Evolutionary conservation across 1,284 basidiomycete genomes (phyloP).

Genomic region (Malassezia equina): DNA sequence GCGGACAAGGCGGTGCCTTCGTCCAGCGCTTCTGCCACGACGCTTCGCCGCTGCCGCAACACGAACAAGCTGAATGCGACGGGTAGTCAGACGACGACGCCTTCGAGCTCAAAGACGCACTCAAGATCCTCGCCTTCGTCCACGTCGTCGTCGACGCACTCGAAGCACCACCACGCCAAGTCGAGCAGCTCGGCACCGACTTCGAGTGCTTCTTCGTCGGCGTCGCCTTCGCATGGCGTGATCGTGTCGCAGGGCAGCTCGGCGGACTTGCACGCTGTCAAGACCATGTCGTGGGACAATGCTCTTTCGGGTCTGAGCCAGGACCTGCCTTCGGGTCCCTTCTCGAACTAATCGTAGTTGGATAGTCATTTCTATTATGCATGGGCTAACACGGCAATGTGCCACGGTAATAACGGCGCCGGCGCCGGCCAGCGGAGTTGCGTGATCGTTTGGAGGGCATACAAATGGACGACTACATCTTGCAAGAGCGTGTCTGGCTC

Average conservation of each 20-base stretch:
- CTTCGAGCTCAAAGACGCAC: not conserved
- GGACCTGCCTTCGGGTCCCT: not conserved
- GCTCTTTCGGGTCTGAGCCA: not conserved
- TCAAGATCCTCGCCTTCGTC: not conserved
- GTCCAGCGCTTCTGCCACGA: not conserved
- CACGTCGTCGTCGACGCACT: not conserved
- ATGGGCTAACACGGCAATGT: constrained; percentile 2
- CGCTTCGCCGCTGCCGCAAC: constrained; percentile 11
- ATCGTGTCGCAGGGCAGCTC: constrained; percentile 14
- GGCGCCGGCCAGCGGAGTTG: not conserved
- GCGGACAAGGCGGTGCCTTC: not conserved
- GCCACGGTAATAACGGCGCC: constrained; percentile 9
- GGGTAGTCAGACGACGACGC: not conserved
- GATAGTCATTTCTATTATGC: not conserved
- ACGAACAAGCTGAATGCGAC: not conserved
- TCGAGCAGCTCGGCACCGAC: not conserved
- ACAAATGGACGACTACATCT: constrained; percentile 5
- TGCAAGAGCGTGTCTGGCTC: not conserved
- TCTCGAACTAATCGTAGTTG: not conserved
- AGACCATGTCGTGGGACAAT: not conserved
- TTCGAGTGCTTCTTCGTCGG: not conserved
- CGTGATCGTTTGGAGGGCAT: constrained; percentile 4
- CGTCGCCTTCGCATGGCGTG: not conserved
- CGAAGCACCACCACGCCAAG: not conserved
- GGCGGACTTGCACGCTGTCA: not conserved